Percentiles rank a stretch among this genome's conserved stretches.
Conservation (phyloP, 345 rosid species). For the Streptanthus diversifolius region DNA sequence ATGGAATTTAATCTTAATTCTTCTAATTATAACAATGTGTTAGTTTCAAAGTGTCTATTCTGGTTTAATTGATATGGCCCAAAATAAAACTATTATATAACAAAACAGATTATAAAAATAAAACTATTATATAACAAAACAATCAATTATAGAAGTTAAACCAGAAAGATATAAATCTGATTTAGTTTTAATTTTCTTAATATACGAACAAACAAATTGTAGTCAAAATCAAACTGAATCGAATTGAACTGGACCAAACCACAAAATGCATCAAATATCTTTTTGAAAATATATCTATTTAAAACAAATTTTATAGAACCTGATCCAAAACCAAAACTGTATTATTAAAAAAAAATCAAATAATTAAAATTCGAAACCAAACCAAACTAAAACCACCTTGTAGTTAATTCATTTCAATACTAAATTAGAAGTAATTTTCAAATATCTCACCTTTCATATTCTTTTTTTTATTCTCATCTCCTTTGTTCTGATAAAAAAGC, state of each 20-base stretch:
- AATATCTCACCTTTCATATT: conserved; percentile 1
- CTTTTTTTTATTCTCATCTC: conserved; percentile 3
- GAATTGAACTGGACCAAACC: neutral
- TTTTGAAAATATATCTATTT: neutral
- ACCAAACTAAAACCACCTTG: neutral
- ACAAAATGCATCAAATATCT: neutral
- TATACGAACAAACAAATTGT: neutral
- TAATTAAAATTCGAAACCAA: neutral
- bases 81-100: neutral
- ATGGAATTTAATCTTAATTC: neutral
- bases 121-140: neutral
- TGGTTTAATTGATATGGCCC: neutral
- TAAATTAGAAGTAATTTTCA: neutral
- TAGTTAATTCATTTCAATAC: neutral
- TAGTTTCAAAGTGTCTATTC: neutral
- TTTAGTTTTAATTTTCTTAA: neutral
- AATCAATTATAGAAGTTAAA: neutral
- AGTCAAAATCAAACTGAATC: too few relatives aligned
- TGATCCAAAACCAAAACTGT: neutral
- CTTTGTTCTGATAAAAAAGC: conserved; percentile 16
- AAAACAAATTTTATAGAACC: neutral
- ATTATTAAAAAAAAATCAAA: conserved; percentile 1
- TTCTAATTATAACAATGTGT: neutral
- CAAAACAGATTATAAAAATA: neutral
- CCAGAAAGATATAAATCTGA: neutral